A percentile compares a stretch with the other conserved stretches of the same genome.
phyloP scores from a whole-genome alignment of 768 basidiomycete species.

The Tylopilus plumbeoviolaceoides region DNA sequence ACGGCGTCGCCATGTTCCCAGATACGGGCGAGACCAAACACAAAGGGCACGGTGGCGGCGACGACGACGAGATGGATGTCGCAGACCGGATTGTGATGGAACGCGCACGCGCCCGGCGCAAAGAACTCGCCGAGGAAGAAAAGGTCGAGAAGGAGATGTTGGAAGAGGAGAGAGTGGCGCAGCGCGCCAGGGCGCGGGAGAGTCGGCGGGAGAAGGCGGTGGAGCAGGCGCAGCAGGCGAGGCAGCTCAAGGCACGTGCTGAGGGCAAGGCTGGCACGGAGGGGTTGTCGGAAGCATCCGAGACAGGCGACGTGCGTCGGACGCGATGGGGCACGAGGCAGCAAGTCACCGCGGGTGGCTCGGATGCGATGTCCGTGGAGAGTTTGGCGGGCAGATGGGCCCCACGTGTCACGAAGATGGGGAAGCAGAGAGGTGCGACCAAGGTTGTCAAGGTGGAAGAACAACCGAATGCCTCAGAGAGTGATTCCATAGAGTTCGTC shows the following conservation, averaged over 20 bases:
- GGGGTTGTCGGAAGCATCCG: constrained; percentile 4
- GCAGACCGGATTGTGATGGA: constrained; percentile 44
- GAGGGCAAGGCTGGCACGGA: neutral
- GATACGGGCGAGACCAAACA: constrained; percentile 31
- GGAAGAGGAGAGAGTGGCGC: constrained; percentile 21
- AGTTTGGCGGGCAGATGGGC: constrained; percentile 10
- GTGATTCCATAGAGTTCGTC: constrained; percentile 4
- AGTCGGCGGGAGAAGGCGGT: constrained; percentile 20
- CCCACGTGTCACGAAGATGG: constrained; percentile 3
- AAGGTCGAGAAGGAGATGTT: constrained; percentile 28
- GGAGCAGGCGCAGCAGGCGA: constrained; percentile 18
- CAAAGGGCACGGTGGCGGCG: constrained; percentile 31
- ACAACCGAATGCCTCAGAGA: neutral
- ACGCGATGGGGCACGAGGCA: constrained; percentile 1
- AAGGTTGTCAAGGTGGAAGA: neutral
- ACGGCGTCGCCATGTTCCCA: constrained; percentile 85
- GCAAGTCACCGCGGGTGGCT: constrained; percentile 1
- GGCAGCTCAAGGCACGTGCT: neutral
- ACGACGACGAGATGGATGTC: constrained; percentile 28
- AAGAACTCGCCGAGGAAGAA: constrained; percentile 41
- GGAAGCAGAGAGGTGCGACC: neutral
- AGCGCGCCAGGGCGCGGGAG: constrained; percentile 17
- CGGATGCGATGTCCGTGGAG: constrained; percentile 30
- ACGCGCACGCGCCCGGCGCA: constrained; percentile 38
- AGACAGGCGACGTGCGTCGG: constrained; percentile 1